phyloP scores from a whole-genome alignment of 345 rosid species.

The Citrus glauca region DNA sequence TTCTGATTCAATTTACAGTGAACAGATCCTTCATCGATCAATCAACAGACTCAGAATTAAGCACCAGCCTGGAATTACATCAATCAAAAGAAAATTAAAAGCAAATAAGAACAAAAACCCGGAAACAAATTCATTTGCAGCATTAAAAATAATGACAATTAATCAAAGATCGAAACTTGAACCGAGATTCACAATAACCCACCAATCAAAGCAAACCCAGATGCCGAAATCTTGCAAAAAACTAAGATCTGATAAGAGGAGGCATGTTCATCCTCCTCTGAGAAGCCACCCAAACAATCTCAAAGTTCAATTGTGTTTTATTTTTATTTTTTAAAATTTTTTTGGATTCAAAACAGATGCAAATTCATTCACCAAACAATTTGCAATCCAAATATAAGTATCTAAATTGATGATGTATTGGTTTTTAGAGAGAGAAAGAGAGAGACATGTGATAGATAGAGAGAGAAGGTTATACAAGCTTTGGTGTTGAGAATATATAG shows the following conservation, averaged over 20 bases:
- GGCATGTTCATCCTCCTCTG: constrained; percentile 66
- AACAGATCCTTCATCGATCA: constrained; percentile 56
- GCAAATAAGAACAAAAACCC: constrained; percentile 3
- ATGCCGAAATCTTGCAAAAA: constrained; percentile 54
- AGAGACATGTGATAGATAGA: constrained; percentile 7
- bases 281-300: constrained; percentile 21
- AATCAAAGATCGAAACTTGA: constrained; percentile 39
- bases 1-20: constrained; percentile 43
- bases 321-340: neutral
- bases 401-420: neutral
- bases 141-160: constrained; percentile 19
- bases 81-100: neutral
- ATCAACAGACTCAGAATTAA: constrained; percentile 27
- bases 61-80: constrained; percentile 29
- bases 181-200: constrained; percentile 45
- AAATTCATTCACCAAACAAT: constrained; percentile 37
- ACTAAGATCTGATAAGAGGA: constrained; percentile 78
- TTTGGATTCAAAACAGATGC: constrained; percentile 29
- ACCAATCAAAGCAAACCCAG: constrained; percentile 72
- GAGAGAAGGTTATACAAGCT: constrained; percentile 3
- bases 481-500: constrained; percentile 39
- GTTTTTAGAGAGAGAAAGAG: constrained; percentile 15
- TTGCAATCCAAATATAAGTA: constrained; percentile 16
- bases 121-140: constrained; percentile 22
- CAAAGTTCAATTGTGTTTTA: constrained; percentile 22